Percentiles rank a stretch among this genome's conserved stretches.
These are phyloP conservation scores for Auricularia sp. DNA, from an alignment of 768 basidiomycete genomes.

Conservation along the genomic window DNA sequence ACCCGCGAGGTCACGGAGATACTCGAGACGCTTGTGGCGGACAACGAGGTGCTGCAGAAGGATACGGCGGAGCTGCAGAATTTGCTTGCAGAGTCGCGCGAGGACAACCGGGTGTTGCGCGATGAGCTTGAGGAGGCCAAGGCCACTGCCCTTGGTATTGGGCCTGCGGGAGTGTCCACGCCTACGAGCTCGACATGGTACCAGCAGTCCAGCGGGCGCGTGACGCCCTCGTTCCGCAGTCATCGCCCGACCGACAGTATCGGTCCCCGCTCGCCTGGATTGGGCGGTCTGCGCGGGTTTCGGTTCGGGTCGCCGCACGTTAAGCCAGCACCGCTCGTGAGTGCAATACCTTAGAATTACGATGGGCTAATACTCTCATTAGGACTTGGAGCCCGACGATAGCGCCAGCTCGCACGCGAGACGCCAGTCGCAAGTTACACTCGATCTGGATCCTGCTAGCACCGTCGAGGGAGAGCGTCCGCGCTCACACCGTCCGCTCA, in stretches of 20 bases:
- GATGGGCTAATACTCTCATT: background rate
- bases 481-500: slow-evolving; percentile 9
- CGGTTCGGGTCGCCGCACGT: background rate
- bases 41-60: slow-evolving; percentile 72
- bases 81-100: slow-evolving; percentile 63
- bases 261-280: background rate
- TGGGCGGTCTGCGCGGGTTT: background rate
- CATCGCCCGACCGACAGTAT: background rate
- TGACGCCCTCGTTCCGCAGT: background rate
- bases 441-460: background rate
- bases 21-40: slow-evolving; percentile 75
- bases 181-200: background rate
- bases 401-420: background rate
- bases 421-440: background rate
- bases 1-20: slow-evolving; percentile 48
- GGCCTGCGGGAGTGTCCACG: background rate
- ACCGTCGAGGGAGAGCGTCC: background rate
- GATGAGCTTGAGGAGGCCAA: slow-evolving; percentile 70
- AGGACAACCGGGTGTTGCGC: slow-evolving; percentile 59
- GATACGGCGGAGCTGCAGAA: slow-evolving; percentile 74
- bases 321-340: background rate
- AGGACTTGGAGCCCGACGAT: background rate
- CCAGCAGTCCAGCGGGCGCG: background rate
- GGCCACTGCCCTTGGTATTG: slow-evolving; percentile 27
- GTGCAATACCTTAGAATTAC: background rate